These are phyloP conservation scores for Exutisphaerella laricina DNA, from an alignment of 2,329 filamentous ascomycete species.

Conservation along the genomic window DNA sequence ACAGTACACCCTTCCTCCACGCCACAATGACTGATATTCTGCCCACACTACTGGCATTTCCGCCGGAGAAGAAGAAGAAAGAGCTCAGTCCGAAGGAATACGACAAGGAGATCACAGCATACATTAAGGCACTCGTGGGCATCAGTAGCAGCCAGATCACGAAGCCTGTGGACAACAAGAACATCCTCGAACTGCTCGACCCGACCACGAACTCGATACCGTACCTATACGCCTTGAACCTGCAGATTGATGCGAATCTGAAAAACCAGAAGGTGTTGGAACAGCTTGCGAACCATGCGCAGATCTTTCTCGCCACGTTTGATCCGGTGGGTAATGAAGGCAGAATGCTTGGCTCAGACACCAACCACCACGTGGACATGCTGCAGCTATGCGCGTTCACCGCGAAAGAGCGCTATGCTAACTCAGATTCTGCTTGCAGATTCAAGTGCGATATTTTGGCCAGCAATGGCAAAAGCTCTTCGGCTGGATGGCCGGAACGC, in stretches of 20 bases:
- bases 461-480: slow-evolving; percentile 43
- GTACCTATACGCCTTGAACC: slow-evolving; percentile 52
- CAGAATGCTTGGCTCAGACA: too few relatives aligned
- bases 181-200: slow-evolving; percentile 45
- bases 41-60: slow-evolving; percentile 31
- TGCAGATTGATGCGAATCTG: slow-evolving; percentile 23
- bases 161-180: slow-evolving; percentile 37
- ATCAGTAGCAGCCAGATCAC: slow-evolving; percentile 31
- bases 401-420: too few relatives aligned
- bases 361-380: too few relatives aligned
- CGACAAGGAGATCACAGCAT: slow-evolving; percentile 34
- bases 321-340: too few relatives aligned
- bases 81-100: slow-evolving; percentile 36
- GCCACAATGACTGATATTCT: slow-evolving; percentile 26
- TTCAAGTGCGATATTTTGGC: slow-evolving; percentile 53
- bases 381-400: too few relatives aligned
- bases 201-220: slow-evolving; percentile 55
- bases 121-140: slow-evolving; percentile 33
- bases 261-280: slow-evolving; percentile 33
- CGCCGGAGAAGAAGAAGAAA: slow-evolving; percentile 23
- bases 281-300: slow-evolving; percentile 43
- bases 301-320: slow-evolving; percentile 45
- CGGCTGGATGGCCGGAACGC: slow-evolving; percentile 27
- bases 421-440: too few relatives aligned
- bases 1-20: not conserved